phyloP scores from a whole-genome alignment of 495 filamentous ascomycete species.

The Talaromyces thailandensis region DNA sequence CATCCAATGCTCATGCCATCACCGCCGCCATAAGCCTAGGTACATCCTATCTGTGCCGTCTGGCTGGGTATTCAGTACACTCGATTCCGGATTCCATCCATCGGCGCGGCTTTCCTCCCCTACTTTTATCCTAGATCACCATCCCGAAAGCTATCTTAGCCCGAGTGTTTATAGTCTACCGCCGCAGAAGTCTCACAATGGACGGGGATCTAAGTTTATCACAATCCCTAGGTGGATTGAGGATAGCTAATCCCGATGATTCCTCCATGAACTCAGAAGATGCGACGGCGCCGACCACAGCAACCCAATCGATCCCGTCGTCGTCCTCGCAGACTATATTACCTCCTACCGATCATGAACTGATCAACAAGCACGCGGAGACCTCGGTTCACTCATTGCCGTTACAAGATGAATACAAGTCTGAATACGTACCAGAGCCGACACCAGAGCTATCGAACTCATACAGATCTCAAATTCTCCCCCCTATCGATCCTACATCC shows the following conservation, averaged over 20 bases:
- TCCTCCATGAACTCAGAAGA: conserved; percentile 52
- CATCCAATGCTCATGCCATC: conserved; percentile 20
- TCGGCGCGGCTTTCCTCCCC: neutral
- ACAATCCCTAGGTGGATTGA: conserved; percentile 84
- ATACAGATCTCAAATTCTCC: conserved; percentile 4
- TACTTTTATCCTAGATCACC: neutral
- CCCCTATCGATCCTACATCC: neutral
- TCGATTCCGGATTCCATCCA: neutral
- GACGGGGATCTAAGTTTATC: conserved; percentile 90
- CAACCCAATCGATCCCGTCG: conserved; percentile 7
- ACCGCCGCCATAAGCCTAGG: conserved; percentile 27
- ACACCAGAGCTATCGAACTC: neutral
- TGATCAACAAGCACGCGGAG: neutral
- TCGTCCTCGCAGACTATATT: conserved; percentile 11
- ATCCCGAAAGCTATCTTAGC: neutral
- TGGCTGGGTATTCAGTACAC: neutral
- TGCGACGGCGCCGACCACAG: conserved; percentile 15
- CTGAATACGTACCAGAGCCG: neutral
- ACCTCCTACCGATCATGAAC: neutral
- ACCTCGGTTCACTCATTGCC: neutral
- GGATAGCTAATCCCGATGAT: conserved; percentile 96
- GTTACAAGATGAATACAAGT: neutral
- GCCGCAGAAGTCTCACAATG: conserved; percentile 44
- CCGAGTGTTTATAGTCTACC: neutral
- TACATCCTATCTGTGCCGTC: conserved; percentile 7